These are phyloP conservation scores for Colletotrichum somersetense DNA, from an alignment of 2,329 filamentous ascomycete genomes.

Conservation along the genomic window DNA sequence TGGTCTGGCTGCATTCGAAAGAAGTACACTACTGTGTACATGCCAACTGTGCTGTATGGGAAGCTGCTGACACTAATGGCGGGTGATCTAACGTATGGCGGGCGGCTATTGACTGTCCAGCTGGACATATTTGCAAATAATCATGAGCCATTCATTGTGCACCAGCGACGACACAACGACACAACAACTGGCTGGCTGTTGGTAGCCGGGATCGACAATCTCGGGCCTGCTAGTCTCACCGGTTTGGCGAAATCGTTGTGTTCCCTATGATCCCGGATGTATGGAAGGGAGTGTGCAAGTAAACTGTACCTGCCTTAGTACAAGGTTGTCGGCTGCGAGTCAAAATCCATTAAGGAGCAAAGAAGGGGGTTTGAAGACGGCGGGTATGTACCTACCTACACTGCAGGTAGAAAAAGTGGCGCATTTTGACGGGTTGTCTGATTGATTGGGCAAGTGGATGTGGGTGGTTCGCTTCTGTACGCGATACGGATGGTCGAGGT, in stretches of 20 bases:
- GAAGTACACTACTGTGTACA: too few relatives aligned
- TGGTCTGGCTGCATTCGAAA: neutral
- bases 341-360: constrained; percentile 32
- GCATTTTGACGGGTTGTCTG: constrained; percentile 21
- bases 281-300: neutral
- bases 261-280: constrained; percentile 12
- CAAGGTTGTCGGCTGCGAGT: constrained; percentile 31
- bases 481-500: constrained; percentile 15
- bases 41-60: neutral
- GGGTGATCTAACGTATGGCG: constrained; percentile 4
- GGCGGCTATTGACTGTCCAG: constrained; percentile 18
- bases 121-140: neutral
- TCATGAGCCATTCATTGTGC: neutral
- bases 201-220: constrained; percentile 21
- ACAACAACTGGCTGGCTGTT: neutral
- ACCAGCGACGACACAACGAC: neutral
- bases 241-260: constrained; percentile 27
- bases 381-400: too few relatives aligned
- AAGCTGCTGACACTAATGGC: constrained; percentile 29
- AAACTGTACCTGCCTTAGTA: too few relatives aligned
- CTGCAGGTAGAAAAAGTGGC: constrained; percentile 24
- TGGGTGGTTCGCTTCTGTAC: constrained; percentile 35
- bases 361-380: constrained; percentile 26
- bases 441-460: constrained; percentile 26
- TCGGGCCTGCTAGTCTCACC: constrained; percentile 7